Percentiles rank a stretch among this genome's conserved stretches.
Conservation (phyloP, 2,329 filamentous ascomycete species). For the Coniochaeta pulveracea region DNA sequence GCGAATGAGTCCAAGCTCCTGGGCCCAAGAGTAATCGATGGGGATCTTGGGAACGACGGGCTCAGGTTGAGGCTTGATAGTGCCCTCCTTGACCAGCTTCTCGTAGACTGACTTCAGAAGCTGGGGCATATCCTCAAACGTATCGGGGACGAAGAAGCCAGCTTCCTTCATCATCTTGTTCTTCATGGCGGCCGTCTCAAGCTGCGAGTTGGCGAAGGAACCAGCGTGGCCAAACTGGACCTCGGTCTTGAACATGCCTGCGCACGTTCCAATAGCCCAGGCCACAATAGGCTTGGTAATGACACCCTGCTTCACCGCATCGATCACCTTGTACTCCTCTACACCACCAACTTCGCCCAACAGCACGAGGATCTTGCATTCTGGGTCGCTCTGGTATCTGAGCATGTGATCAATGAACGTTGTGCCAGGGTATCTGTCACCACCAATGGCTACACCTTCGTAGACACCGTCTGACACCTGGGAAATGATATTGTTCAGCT, state of each 20-base stretch:
- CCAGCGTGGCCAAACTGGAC: constrained; percentile 99
- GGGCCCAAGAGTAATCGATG: constrained; percentile 98
- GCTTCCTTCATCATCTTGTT: constrained; percentile 95
- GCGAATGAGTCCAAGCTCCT: constrained; percentile 97
- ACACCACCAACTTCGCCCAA: constrained; percentile 98
- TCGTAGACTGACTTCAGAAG: constrained; percentile 76
- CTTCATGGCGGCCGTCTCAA: constrained; percentile 94
- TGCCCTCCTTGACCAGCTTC: constrained; percentile 73
- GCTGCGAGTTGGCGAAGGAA: constrained; percentile 97
- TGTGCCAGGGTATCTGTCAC: constrained; percentile 96
- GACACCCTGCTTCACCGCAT: constrained; percentile 84
- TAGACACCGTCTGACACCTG: constrained; percentile 96
- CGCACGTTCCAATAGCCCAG: constrained; percentile 98
- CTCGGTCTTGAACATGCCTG: constrained; percentile 99
- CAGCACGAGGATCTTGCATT: constrained; percentile 93
- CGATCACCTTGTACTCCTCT: constrained; percentile 98
- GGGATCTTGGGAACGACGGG: constrained; percentile 96
- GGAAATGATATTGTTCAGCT: constrained; percentile 98
- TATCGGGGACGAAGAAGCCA: constrained; percentile 87
- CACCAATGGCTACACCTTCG: constrained; percentile 98
- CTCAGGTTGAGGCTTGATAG: constrained; percentile 77
- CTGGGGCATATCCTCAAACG: constrained; percentile 87
- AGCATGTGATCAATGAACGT: constrained; percentile 99
- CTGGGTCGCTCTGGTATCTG: constrained; percentile 89
- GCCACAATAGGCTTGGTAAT: constrained; percentile 99